Evolutionary conservation across 176 grass and related monocot species (phyloP).

Genomic region (Juncus effusus): DNA sequence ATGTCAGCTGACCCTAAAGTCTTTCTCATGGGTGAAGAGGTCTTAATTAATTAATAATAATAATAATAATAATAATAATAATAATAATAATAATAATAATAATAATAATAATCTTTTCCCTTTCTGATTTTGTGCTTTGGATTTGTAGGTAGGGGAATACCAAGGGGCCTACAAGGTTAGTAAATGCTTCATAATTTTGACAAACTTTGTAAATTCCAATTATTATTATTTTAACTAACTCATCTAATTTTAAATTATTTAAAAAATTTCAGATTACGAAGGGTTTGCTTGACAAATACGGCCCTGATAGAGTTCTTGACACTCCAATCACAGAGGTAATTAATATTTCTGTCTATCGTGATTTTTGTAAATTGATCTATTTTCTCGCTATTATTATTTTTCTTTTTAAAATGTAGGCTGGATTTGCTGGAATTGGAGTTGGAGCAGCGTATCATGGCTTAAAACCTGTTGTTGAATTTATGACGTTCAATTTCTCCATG

Average conservation of each 20-base stretch:
- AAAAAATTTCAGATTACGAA: conserved; percentile 69
- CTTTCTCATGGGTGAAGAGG: conserved; percentile 98
- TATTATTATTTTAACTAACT: not conserved
- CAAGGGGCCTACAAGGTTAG: conserved; percentile 97
- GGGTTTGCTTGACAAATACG: conserved; percentile 92
- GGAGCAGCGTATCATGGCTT: conserved; percentile 95
- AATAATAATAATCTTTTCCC: not conserved
- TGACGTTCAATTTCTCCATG: conserved; percentile 99
- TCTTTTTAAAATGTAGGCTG: conserved; percentile 54
- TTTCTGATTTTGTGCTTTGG: conserved; percentile 15
- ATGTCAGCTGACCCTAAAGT: conserved; percentile 97
- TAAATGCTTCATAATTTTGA: conserved; percentile 10
- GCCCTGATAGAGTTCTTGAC: conserved; percentile 98
- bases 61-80: not conserved
- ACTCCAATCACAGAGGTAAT: conserved; percentile 96
- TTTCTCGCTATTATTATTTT: conserved; percentile 22
- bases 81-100: not conserved
- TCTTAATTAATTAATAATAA: conserved; percentile 9
- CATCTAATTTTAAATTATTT: conserved; percentile 24
- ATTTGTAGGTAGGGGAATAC: conserved; percentile 90
- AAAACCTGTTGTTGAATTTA: conserved; percentile 78
- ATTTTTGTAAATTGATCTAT: not conserved
- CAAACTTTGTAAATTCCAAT: conserved; percentile 6
- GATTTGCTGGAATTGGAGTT: conserved; percentile 93
- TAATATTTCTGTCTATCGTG: not conserved